Evolutionary conservation across 495 filamentous ascomycete species (phyloP), one percentile per base, ranked within the genome.

Genomic region (Penicillium arizonense): DNA sequence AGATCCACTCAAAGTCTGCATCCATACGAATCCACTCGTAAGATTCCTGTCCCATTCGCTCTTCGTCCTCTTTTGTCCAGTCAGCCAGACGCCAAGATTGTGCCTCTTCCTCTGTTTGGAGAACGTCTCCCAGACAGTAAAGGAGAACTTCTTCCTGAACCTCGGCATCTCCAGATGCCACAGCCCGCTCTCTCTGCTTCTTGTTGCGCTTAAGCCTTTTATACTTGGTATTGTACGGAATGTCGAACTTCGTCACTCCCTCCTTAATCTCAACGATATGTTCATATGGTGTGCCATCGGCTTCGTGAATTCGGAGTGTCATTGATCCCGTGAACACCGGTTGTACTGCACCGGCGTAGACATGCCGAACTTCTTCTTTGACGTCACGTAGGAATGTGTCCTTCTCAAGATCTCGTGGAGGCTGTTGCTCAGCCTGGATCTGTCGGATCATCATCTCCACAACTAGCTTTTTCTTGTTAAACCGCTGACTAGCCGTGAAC

Each of bases 1-100:
- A 92, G 35, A 97, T 84, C 94, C 94, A 99, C 63, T 99, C 94
- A 59, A 97, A 97, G 68, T 99, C 94, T 16, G 92, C 90, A 70
- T 99, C 94, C 79, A 97, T 88, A 13, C 94, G 85, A 53, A 97
- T 94, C 94, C 94, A 99, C 67, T 99, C 94, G 63, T 97, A 99
- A 3, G 88, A 94, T 63, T 99, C 94, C 47, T 91, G 84, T 35
- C 90, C 89, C 95, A 99, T 99, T 52, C 81, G 79, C 7, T 86
- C 80, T 63, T 97, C 91, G 11, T 91, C 87, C 33, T 91, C 88
- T 50, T 86, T 83, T 43, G 84, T 82, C 94, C 94, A 99, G 49
- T 97, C 93, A 8, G 80, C 74, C 12, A 99, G 76, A 34, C 78
- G 81, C 95, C 95, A 99, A 41, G 92, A 82, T 36, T 80, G 70